phyloP scores from a whole-genome alignment of 805 yeast genomes.

The Zygoascus tannicola region DNA sequence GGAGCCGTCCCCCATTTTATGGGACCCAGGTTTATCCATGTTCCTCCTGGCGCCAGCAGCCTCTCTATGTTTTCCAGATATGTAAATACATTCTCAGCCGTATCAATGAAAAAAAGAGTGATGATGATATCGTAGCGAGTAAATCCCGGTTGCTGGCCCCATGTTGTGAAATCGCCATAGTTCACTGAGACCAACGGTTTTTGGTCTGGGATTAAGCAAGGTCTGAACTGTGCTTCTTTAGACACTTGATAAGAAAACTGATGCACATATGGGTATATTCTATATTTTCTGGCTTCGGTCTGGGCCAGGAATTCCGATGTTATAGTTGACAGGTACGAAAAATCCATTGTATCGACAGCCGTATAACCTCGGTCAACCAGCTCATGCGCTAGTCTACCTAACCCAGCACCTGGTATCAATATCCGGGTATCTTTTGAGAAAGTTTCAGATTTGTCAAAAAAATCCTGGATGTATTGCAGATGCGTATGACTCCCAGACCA shows the following conservation, averaged over 20 bases:
- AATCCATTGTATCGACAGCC: slow-evolving; percentile 64
- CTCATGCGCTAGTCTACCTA: slow-evolving; percentile 69
- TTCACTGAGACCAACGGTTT: slow-evolving; percentile 3
- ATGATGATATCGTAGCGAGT: slow-evolving; percentile 32
- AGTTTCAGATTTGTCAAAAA: slow-evolving; percentile 46
- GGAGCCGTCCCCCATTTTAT: slow-evolving; percentile 82
- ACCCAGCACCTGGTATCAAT: slow-evolving; percentile 81
- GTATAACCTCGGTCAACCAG: slow-evolving; percentile 30
- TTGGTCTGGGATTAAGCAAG: slow-evolving; percentile 25
- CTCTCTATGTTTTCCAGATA: slow-evolving; percentile 58
- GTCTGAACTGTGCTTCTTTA: slow-evolving; percentile 42
- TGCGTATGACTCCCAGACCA: slow-evolving; percentile 39
- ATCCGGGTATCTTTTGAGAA: slow-evolving; percentile 34
- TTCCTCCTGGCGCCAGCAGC: slow-evolving; percentile 40
- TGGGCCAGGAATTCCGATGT: slow-evolving; percentile 30
- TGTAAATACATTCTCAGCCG: slow-evolving; percentile 77
- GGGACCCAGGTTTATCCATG: slow-evolving; percentile 90
- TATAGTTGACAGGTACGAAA: slow-evolving; percentile 64
- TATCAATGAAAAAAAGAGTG: slow-evolving; percentile 73
- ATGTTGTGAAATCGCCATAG: slow-evolving; percentile 58
- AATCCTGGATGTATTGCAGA: slow-evolving; percentile 37
- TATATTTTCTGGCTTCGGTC: slow-evolving; percentile 4
- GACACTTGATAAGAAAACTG: slow-evolving; percentile 56
- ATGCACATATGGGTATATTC: slow-evolving; percentile 39
- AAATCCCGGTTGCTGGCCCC: slow-evolving; percentile 25